Evolutionary conservation across 1,284 basidiomycete genomes (phyloP), one percentile per base, ranked within the genome.

Genomic region (Irpex lacteus): DNA sequence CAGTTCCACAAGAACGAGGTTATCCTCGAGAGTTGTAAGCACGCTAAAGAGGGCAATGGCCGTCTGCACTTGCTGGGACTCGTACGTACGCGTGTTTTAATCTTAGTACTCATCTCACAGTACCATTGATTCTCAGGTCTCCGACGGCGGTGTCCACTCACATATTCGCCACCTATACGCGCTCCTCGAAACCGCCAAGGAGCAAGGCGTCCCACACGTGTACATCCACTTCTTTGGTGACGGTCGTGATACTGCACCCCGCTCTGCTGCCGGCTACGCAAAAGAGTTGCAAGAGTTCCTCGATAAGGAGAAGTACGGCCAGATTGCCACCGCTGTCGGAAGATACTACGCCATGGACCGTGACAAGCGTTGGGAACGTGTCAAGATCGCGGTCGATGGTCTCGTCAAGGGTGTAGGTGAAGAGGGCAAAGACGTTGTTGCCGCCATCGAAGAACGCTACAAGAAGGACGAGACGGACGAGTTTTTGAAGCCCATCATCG

Each of bases 261-360:
- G 86, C 50, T 95, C 92, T 1, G 85, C 92, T 2, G 62, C 62
- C 15, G 84, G 82, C 9, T 96, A 96, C 77, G 82, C 86, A 56
- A 81, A 91, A 71, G 84, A 96, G 55, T 81, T 97, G 4, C 81
- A 88, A 18, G 89, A 89, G 44, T 96, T 94, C 76, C 83, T 91
- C 65, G 82, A 91, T 73, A 85, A 90, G 68, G 88, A 92, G 72
- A 82, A 87, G 49, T 86, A 90, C 60, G 90, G 89, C 37, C 81
- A 88, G 71, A 78, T 96, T 63, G 89, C 92, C 8, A 95, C 93
- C 5, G 82, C 96, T 60, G 80, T 95, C 36, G 94, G 94, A 4
- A 80, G 95, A 59, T 97, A 97, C 83, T 97, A 96, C 71, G 95
- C 94, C 52, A 96, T 96, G 95, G 95, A 96, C 77, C 88, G 95